Percentiles rank a stretch among this genome's conserved stretches.
Conservation (phyloP, 768 basidiomycete genomes). For the Strobilomyces echinocephalus region DNA sequence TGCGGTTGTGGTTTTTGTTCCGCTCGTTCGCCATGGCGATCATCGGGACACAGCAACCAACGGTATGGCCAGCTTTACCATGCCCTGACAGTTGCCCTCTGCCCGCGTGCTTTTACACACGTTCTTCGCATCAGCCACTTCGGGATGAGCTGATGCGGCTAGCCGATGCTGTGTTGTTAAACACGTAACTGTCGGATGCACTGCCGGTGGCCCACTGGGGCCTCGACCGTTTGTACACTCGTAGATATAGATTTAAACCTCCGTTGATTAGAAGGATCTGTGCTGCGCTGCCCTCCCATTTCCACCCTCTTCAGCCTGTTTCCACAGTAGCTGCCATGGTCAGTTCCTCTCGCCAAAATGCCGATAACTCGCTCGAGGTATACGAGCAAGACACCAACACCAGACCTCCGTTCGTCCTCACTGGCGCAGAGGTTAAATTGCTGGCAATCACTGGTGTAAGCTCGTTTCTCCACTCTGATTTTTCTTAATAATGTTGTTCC, state of each 20-base stretch:
- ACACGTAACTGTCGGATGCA: background rate
- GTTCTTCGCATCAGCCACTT: constrained; percentile 7
- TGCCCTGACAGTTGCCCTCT: background rate
- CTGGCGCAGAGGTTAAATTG: constrained; percentile 50
- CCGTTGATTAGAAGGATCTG: background rate
- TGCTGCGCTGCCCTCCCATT: background rate
- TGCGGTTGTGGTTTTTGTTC: background rate
- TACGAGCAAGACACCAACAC: constrained; percentile 27
- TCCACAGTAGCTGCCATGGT: constrained; percentile 8
- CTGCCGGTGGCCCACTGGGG: background rate
- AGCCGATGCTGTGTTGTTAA: background rate
- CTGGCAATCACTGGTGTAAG: constrained; percentile 58
- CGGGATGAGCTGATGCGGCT: background rate
- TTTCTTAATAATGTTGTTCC: background rate
- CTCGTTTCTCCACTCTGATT: background rate
- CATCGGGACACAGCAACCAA: background rate
- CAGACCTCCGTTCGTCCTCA: constrained; percentile 38
- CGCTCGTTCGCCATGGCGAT: constrained; percentile 6
- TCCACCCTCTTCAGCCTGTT: background rate
- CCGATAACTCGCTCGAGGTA: constrained; percentile 19
- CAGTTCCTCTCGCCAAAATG: background rate
- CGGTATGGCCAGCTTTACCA: background rate
- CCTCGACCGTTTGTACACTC: background rate
- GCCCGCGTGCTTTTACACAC: constrained; percentile 1
- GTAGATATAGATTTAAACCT: constrained; percentile 11